Percentiles rank a stretch among this genome's conserved stretches.
These are phyloP conservation scores for Solanum rostratum DNA, from an alignment of 257 asterid species.

Conservation along the genomic window DNA sequence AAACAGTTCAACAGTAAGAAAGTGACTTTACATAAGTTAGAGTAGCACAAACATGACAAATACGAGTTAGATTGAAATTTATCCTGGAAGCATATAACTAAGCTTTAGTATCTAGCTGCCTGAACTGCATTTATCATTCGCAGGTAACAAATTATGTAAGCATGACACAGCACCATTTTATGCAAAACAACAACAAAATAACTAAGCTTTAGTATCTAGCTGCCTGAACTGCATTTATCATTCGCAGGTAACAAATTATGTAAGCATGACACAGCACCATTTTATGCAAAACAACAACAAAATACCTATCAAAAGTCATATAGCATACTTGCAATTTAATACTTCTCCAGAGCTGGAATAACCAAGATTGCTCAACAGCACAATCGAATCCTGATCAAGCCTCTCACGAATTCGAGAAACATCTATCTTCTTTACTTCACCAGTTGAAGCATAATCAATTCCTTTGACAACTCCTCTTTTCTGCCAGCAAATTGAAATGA, in stretches of 20 bases:
- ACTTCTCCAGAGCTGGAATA: conserved; percentile 97
- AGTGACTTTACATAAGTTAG: neutral
- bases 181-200: conserved; percentile 27
- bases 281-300: conserved; percentile 28
- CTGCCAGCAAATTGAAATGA: conserved; percentile 27
- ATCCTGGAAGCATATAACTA: neutral
- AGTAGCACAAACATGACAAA: neutral
- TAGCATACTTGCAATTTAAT: conserved; percentile 91
- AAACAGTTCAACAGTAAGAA: neutral
- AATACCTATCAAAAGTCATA: conserved; percentile 49
- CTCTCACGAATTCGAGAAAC: conserved; percentile 75
- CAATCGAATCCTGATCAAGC: conserved; percentile 67
- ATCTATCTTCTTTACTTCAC: conserved; percentile 92
- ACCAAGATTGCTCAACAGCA: conserved; percentile 72
- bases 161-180: conserved; percentile 7
- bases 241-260: neutral
- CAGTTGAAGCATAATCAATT: conserved; percentile 71
- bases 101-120: neutral
- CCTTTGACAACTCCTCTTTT: conserved; percentile 94
- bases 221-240: neutral
- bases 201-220: neutral
- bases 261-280: conserved; percentile 1
- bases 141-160: neutral
- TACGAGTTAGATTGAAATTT: neutral
- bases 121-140: neutral